phyloP scores from a whole-genome alignment of 1,284 basidiomycete species.

The Sanguinoderma infundibulare region DNA sequence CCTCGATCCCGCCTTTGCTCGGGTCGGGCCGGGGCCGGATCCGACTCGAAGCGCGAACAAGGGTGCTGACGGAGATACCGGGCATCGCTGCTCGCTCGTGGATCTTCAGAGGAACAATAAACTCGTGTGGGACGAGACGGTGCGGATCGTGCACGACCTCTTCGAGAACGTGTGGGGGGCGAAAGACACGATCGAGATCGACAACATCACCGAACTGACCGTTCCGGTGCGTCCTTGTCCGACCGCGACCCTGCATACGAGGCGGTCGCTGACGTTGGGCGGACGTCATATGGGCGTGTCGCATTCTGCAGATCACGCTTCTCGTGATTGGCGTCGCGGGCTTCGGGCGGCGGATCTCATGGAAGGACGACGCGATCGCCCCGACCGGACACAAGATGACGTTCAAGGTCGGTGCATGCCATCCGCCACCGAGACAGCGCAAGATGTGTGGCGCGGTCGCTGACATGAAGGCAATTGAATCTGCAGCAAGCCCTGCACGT shows the following conservation, averaged over 20 bases:
- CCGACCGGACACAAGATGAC: constrained; percentile 54
- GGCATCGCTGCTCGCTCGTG: neutral
- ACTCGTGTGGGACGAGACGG: constrained; percentile 61
- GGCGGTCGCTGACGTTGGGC: neutral
- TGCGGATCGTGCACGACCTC: constrained; percentile 42
- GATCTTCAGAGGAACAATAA: constrained; percentile 47
- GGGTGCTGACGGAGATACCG: constrained; percentile 1
- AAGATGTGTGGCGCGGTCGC: neutral
- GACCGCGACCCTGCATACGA: neutral
- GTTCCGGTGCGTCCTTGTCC: constrained; percentile 45
- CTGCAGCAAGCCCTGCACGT: constrained; percentile 12
- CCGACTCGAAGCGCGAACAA: no score
- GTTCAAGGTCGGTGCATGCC: constrained; percentile 46
- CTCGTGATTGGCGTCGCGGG: constrained; percentile 61
- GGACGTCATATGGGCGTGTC: neutral
- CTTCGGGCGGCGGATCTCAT: constrained; percentile 58
- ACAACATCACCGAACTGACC: constrained; percentile 44
- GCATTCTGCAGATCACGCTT: constrained; percentile 51
- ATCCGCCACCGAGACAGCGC: neutral
- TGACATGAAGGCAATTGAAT: neutral
- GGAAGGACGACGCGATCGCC: constrained; percentile 47
- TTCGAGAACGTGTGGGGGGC: constrained; percentile 42
- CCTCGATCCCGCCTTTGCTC: neutral
- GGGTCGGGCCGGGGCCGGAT: neutral
- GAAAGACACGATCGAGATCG: constrained; percentile 34